Evolutionary conservation across 495 filamentous ascomycete genomes (phyloP).

Genomic region (Schizothecium vesticola): DNA sequence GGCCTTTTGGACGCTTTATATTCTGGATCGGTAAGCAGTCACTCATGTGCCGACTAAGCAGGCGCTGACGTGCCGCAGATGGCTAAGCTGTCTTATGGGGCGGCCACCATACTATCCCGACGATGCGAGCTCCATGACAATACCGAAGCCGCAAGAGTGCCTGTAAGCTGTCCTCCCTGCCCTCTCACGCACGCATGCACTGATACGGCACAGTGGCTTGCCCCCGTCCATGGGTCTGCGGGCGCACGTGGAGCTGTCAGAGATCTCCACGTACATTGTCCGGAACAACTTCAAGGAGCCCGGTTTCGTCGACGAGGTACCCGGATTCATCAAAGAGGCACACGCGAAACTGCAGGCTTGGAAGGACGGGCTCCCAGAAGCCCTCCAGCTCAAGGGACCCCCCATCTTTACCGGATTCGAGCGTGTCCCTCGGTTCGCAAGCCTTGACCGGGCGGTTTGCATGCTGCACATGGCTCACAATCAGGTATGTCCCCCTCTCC

Average conservation of each 20-base stretch:
- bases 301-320: constrained; percentile 6
- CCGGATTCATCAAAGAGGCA: constrained; percentile 17
- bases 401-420: too few relatives aligned
- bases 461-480: constrained; percentile 41
- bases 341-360: constrained; percentile 24
- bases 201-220: constrained; percentile 19
- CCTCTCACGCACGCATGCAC: neutral
- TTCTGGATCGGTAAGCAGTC: constrained; percentile 34
- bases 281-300: constrained; percentile 30
- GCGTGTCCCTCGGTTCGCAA: neutral
- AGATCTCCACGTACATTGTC: constrained; percentile 35
- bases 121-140: constrained; percentile 26
- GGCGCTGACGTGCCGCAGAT: constrained; percentile 21
- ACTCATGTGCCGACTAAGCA: neutral
- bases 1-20: constrained; percentile 41
- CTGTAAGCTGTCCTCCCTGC: constrained; percentile 19
- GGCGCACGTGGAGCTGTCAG: constrained; percentile 34
- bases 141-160: constrained; percentile 28
- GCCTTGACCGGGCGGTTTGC: constrained; percentile 27
- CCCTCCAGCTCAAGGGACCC: neutral
- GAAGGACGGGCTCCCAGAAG: constrained; percentile 3
- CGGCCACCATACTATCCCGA: constrained; percentile 33
- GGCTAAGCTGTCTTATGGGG: constrained; percentile 40
- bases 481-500: constrained; percentile 23
- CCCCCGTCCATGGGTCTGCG: constrained; percentile 32